Evolutionary conservation across 1,139 yeast genomes (phyloP).

Genomic region (Yamadazyma blattariae): DNA sequence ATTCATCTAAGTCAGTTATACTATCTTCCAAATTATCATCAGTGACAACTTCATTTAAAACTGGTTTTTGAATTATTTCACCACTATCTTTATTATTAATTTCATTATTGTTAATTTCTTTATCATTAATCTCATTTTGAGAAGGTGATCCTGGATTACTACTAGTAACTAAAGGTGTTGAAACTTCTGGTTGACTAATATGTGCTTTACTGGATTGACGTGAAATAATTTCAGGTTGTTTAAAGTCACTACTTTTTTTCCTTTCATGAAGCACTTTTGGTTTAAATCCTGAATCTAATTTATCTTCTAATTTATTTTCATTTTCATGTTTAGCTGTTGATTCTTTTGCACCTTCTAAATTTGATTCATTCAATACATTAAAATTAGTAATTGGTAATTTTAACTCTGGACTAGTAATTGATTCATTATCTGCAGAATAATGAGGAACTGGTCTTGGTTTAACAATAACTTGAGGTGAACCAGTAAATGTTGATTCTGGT

Average conservation of each 20-base stretch:
- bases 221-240: slow-evolving; percentile 2
- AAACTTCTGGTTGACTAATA: slow-evolving; percentile 2
- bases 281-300: no score
- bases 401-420: background rate
- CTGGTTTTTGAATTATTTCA: slow-evolving; percentile 12
- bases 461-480: background rate
- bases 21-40: slow-evolving; percentile 12
- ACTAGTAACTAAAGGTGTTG: background rate
- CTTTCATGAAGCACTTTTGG: background rate
- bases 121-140: background rate
- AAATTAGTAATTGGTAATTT: no score
- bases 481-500: slow-evolving; percentile 4
- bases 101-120: no score
- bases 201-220: slow-evolving; percentile 4
- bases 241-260: slow-evolving; percentile 2
- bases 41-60: slow-evolving; percentile 12
- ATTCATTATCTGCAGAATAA: background rate
- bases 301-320: no score
- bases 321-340: no score
- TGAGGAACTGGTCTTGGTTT: background rate
- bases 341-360: no score
- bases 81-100: no score
- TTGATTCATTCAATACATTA: no score
- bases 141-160: background rate
- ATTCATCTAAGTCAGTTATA: slow-evolving; percentile 6